Evolutionary conservation across 2,329 filamentous ascomycete genomes (phyloP), one percentile per base, ranked within the genome.

Genomic region (Aspergillus neotritici): DNA sequence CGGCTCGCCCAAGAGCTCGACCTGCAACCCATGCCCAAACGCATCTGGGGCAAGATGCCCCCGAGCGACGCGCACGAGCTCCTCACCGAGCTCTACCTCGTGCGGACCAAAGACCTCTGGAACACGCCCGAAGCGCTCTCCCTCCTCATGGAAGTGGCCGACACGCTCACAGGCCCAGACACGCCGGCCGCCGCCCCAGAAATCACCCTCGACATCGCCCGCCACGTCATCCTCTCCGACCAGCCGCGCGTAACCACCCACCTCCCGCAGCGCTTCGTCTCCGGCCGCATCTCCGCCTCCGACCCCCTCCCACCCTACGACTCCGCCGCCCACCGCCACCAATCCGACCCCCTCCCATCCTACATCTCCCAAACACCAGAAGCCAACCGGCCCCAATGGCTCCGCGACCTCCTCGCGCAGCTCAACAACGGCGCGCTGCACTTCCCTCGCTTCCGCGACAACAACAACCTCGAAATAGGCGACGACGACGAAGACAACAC

Each of bases 71-170:
- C 81, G 35, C 78, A 88, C 52, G 75, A 79, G 43, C 77, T 95
- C 31, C 79, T 87, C 56, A 80, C 82, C 4, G 80, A 85, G 56
- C 74, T 94, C 2, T 95, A 95, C 60, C 75, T 87, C 21, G 74
- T 80, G 44, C 80, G 85, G 34, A 77, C 85, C 4, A 91, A 89
- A 58, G 86, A 91, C 54, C 70, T 94, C 3, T 96, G 90, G 90
- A 89, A 89, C 60, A 88, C 83, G 4, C 76, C 85, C 1, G 83
- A 87, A 56, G 80, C 79, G 11, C 82, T 77, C 3, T 69, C 73
- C 4, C 67, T 95, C 6, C 76, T 96, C 2, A 75, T 83, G 25
- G 81, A 87, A 55, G 79, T 84, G 12, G 83, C 82, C 34, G 78
- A 79, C 48, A 75, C 75, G 9, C 68, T 78, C 4, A 54, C 69